A percentile compares a stretch with the other conserved stretches of the same genome.
phyloP scores from a whole-genome alignment of 129 eudicot species.

The Daucus carota region DH1_v3.0 NC_030386.2:14705501-14706000 shows the following conservation, averaged over 20 bases:
- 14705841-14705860: not conserved
- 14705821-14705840: not conserved
- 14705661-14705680: not conserved
- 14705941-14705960: not conserved
- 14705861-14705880: not conserved
- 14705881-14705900: not conserved
- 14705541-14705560: conserved; percentile 59
- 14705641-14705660: conserved; percentile 23
- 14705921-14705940: not conserved
- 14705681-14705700: not conserved
- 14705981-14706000: no score
- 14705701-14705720: not conserved
- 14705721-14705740: not conserved
- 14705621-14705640: conserved; percentile 25
- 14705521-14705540: conserved; percentile 42
- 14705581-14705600: conserved; percentile 30
- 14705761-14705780: not conserved
- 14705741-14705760: not conserved
- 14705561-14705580: conserved; percentile 25
- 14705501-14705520: conserved; percentile 73
- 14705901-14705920: not conserved
- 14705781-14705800: not conserved
- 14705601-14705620: conserved; percentile 32
- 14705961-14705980: not conserved
- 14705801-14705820: not conserved